Base-by-base conservation (phyloP, 2,329 filamentous ascomycete genomes). In the Immersiporthe knoxdaviesiana region DNA sequence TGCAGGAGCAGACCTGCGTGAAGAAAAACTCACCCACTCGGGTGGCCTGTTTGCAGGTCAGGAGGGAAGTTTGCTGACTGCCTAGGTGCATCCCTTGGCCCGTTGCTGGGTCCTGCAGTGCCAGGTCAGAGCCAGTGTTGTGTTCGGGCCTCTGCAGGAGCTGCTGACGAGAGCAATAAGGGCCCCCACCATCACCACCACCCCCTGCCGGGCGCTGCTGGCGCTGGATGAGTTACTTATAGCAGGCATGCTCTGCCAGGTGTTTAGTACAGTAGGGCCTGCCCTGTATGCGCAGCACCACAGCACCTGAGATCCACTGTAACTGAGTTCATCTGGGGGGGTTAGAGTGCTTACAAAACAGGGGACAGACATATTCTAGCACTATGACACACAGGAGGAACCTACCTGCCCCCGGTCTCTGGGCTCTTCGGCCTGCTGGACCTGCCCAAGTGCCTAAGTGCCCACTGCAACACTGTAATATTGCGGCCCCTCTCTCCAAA, bases 121-220 rank as follows among this genome's bases (percentile, higher is more conserved):
- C 24, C 50, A 54, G 50, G 50, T 54, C 50, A 54, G 21, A 18
- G 47, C 47, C 47, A 52, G 41, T 44, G 41, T 1, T 14, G 24
- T 2, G 50, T 30, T 30, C 50, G 16, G 50, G n/a, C 50, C 44
- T n/a, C 50, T 27, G 50, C 24, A 54, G 50, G 50, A 54, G 50
- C 50, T 54, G 50, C 50, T 54, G 50, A 54, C 50, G 50, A 24
- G 50, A 54, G 50, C 50, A 54, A n/a, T 47, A 47, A 27, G 50
- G 47, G 7, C 8, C 50, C 50, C n/a, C 8, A 35, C 24, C 2
- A 27, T 21, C 47, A 21, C 18, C 18, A 8, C 41, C 16, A n/a
- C 1, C 41, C 0, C 41, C 41, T 47, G 41, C 39, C 21, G 41
- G 21, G 18, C 21, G 18, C 41, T 47, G 16, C 41, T 21, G 14